Base-by-base conservation (phyloP, 805 yeast species). In the Kodamaea restingae region DNA sequence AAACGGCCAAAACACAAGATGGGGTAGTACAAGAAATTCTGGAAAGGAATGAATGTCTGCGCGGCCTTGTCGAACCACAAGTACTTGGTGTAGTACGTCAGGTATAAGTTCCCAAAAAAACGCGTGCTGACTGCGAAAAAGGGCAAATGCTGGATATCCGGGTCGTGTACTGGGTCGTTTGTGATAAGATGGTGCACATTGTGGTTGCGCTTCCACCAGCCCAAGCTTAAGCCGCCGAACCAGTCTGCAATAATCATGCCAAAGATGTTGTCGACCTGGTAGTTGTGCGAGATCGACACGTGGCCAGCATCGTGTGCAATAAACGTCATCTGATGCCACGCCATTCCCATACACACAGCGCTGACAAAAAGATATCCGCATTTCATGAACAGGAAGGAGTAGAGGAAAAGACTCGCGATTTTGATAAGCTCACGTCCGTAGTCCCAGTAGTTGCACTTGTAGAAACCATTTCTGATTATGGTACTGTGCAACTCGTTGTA, bases 141-240 rank as follows among this genome's bases (percentile, higher is more conserved):
- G 1, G 96, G 96, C 46, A 88, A 60, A 61, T 88, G 96, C 61
- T 88, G 96, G 55, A 88, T 88, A 61, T 88, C 96, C 0, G 96
- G 96, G 53, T 88, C 96, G 55, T 88, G 95, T 2, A 84, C 83
- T 0, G 96, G 96, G 55, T 88, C 95, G 59, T 88, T 88, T n/a
- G 96, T 84, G 39, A 88, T 73, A 37, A 88, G 63, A 57, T 88
- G 96, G 60, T 88, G 96, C n/a, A 88, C 95, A 56, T 88, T 88
- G 61, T 88, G 96, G 60, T 85, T 88, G 38, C 90, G 71, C 51
- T 88, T 88, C 96, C 96, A 88, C 96, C 96, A 88, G 2, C 95
- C 95, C 15, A 87, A 55, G 33, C 95, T 84, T 30, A 88, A 68
- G 0, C 96, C 96, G n/a, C 96, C 96, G 37, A 80, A 61, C 67